Percentiles rank a stretch among this genome's conserved stretches.
Evolutionary conservation across 805 yeast genomes (phyloP).

Genomic region (Saturnispora ahearnii): DNA sequence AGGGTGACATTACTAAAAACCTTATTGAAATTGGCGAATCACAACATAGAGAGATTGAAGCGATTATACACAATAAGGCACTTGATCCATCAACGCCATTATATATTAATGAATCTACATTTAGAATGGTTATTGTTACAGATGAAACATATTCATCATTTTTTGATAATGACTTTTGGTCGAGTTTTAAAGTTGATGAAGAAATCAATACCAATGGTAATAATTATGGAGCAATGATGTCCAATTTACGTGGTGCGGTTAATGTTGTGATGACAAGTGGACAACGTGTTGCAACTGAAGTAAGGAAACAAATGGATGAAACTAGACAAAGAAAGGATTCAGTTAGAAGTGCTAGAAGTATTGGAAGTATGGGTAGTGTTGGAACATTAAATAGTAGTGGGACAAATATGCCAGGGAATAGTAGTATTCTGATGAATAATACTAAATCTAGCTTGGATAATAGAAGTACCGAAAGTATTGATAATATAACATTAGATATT

Average conservation of each 20-base stretch:
- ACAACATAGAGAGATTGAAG: constrained; percentile 28
- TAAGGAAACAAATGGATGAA: constrained; percentile 79
- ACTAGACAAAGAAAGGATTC: constrained; percentile 31
- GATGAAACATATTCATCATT: constrained; percentile 88
- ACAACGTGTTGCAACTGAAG: constrained; percentile 80
- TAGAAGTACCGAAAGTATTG: constrained; percentile 12
- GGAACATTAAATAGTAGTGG: not conserved
- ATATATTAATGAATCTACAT: constrained; percentile 71
- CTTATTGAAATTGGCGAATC: constrained; percentile 11
- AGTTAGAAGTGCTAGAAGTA: constrained; percentile 6
- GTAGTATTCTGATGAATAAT: not conserved
- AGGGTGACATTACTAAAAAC: not conserved
- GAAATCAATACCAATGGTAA: constrained; percentile 30
- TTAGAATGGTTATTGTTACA: constrained; percentile 88
- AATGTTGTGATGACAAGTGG: constrained; percentile 91
- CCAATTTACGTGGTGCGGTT: constrained; percentile 75
- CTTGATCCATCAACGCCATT: constrained; percentile 74
- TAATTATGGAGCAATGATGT: constrained; percentile 28
- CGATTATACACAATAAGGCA: constrained; percentile 56
- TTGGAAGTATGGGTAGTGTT: constrained; percentile 4
- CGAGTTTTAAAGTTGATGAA: constrained; percentile 58
- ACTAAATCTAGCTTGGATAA: constrained; percentile 6
- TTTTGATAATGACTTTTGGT: constrained; percentile 59
- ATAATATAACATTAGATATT: not conserved
- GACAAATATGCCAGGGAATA: not conserved